These are phyloP conservation scores for Aspergillus haitiensis DNA, from an alignment of 495 filamentous ascomycete species.

Conservation along the genomic window DNA sequence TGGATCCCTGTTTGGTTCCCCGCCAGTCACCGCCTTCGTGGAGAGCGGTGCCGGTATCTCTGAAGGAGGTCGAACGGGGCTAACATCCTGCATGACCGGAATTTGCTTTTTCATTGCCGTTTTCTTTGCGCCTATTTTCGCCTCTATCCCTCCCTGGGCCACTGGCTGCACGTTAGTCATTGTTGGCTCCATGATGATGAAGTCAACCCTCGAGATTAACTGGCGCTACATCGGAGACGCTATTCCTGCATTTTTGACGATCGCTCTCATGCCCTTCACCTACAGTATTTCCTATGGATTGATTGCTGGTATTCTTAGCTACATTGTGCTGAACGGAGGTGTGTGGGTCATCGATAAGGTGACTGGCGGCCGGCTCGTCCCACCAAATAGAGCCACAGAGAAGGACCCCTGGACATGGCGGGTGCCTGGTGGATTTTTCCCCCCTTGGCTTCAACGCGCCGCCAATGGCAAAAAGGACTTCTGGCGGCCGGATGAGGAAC, in stretches of 20 bases:
- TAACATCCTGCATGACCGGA: slow-evolving; percentile 76
- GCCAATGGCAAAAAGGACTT: slow-evolving; percentile 66
- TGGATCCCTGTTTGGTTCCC: slow-evolving; percentile 69
- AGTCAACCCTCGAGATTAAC: slow-evolving; percentile 74
- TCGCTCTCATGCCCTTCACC: slow-evolving; percentile 83
- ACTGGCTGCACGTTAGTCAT: slow-evolving; percentile 80
- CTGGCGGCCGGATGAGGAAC: slow-evolving; percentile 52
- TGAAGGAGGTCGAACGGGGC: slow-evolving; percentile 75
- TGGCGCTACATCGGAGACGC: slow-evolving; percentile 78
- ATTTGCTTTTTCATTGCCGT: slow-evolving; percentile 82
- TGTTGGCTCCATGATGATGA: slow-evolving; percentile 79
- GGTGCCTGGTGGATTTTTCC: slow-evolving; percentile 66
- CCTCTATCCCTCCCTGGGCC: slow-evolving; percentile 80
- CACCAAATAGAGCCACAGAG: slow-evolving; percentile 62
- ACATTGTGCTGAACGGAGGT: slow-evolving; percentile 64
- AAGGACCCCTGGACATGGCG: slow-evolving; percentile 74
- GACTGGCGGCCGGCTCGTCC: slow-evolving; percentile 67
- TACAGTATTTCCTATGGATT: slow-evolving; percentile 79
- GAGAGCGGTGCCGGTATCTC: slow-evolving; percentile 83
- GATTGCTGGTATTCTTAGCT: slow-evolving; percentile 74
- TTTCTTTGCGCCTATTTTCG: slow-evolving; percentile 86
- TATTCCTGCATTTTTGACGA: slow-evolving; percentile 76
- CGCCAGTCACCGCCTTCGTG: slow-evolving; percentile 79
- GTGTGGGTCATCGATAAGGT: slow-evolving; percentile 64
- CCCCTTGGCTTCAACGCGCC: slow-evolving; percentile 65